Percentiles rank a stretch among this genome's conserved stretches.
These are phyloP conservation scores for Yarrowia divulgata DNA, from an alignment of 805 yeast genomes.

Conservation along the genomic window DNA sequence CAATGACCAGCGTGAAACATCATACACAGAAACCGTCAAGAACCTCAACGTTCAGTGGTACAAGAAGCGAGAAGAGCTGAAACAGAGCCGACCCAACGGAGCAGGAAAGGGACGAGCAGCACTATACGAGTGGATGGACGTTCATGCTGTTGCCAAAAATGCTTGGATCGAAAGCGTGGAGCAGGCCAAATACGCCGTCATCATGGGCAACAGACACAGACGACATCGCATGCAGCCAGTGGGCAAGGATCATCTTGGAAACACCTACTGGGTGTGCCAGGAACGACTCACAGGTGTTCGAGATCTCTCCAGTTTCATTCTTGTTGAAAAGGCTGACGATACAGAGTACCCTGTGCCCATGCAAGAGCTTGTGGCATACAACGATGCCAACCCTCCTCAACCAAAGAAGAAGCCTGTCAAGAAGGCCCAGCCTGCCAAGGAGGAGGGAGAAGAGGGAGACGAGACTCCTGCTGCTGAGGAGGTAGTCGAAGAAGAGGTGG, in stretches of 20 bases:
- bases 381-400: slow-evolving; percentile 24
- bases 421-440: slow-evolving; percentile 1
- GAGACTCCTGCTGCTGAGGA: slow-evolving; percentile 13
- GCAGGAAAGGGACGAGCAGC: slow-evolving; percentile 37
- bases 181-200: slow-evolving; percentile 24
- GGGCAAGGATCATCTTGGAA: slow-evolving; percentile 36
- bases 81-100: slow-evolving; percentile 36
- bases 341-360: slow-evolving; percentile 25
- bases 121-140: slow-evolving; percentile 27
- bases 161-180: slow-evolving; percentile 32
- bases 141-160: slow-evolving; percentile 24
- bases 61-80: slow-evolving; percentile 38
- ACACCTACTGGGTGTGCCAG: slow-evolving; percentile 37
- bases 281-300: slow-evolving; percentile 29
- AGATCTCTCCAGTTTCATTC: slow-evolving; percentile 25
- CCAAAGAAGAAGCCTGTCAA: slow-evolving; percentile 31
- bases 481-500: background rate
- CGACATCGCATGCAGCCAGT: slow-evolving; percentile 32
- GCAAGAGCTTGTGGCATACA: slow-evolving; percentile 24
- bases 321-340: slow-evolving; percentile 22
- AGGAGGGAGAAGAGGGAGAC: slow-evolving; percentile 6
- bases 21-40: slow-evolving; percentile 35
- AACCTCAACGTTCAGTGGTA: slow-evolving; percentile 37
- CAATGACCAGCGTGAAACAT: slow-evolving; percentile 31
- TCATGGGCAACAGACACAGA: slow-evolving; percentile 30